Evolutionary conservation across 2,329 filamentous ascomycete species (phyloP), one percentile per base, ranked within the genome.

Genomic region (Nemania diffusa): DNA sequence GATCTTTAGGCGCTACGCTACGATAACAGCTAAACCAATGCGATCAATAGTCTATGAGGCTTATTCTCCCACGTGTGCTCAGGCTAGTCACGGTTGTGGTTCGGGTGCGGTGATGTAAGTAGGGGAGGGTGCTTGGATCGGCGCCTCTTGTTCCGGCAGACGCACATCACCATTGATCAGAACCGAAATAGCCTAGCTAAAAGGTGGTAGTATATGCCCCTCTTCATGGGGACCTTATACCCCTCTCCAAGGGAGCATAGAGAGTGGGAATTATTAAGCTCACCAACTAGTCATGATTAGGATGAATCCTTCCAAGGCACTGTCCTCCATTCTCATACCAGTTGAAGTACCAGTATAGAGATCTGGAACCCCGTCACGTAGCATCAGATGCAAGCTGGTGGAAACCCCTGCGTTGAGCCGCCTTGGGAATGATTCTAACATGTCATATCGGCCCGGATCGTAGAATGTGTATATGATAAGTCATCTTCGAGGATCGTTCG

Each of bases 381-480:
- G 56, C 53, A 68, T 67, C 40, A 57, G 15, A 53, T 53, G 61
- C 20, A 29, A 64, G 51, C 60, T 59, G n/a, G 53, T 62, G 68
- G 68, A 53, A 69, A 65, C 65, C 65, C 68, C 68, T 69, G 64
- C 62, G 59, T 68, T 52, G 58, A 63, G 68, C 60, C 58, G 46
- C 59, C 32, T 26, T 57, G 60, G 34, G 34, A 22, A 55, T 48
- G 29, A 34, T 55, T 65, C 44, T 32, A 26, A 57, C 34, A 61
- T 27, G 56, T 58, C 44, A 34, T 32, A 37, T 42, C 26, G 46
- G 51, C 56, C 56, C 26, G 58, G 8, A 15, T 61, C 40, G 44
- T 53, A 40, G 44, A 46, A 55, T 34, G 29, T 27, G n/a, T 37
- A 27, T 27, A 27, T 22, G 48, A 55, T 26, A 57, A 32, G 20